These are phyloP conservation scores for Phyllosticta citribraziliensis DNA, from an alignment of 2,329 filamentous ascomycete species.

Conservation along the genomic window DNA sequence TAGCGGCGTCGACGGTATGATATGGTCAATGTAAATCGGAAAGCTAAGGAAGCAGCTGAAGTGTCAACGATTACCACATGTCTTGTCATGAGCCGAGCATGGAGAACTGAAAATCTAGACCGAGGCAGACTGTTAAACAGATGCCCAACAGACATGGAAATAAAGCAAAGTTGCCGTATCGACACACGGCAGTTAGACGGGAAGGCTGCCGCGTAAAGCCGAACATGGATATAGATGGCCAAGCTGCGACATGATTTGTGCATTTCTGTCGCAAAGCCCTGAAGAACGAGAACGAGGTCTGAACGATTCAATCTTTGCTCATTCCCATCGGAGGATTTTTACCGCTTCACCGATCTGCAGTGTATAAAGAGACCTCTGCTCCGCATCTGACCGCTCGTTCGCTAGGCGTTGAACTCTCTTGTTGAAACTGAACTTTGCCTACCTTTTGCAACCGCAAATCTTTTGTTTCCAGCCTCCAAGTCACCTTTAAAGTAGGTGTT, in stretches of 20 bases:
- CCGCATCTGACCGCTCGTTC: too few relatives aligned
- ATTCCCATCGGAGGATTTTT: too few relatives aligned
- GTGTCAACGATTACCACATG: too few relatives aligned
- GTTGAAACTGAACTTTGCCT: too few relatives aligned
- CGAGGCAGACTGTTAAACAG: not conserved
- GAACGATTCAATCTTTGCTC: too few relatives aligned
- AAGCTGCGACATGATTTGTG: not conserved
- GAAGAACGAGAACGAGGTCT: not conserved
- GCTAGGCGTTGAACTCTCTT: too few relatives aligned
- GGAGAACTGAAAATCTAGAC: not conserved
- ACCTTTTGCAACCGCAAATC: too few relatives aligned
- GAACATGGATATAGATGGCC: not conserved
- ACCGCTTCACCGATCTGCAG: too few relatives aligned
- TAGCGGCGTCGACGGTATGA: constrained; percentile 7
- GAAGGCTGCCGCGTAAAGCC: not conserved
- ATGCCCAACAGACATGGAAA: not conserved
- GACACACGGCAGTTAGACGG: not conserved
- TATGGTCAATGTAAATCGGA: constrained; percentile 8
- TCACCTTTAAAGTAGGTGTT: too few relatives aligned
- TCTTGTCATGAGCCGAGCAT: too few relatives aligned
- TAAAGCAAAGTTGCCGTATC: not conserved
- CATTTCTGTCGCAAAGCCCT: not conserved
- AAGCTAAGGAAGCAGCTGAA: not conserved
- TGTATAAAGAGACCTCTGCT: too few relatives aligned
- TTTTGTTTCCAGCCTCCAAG: too few relatives aligned